These are phyloP conservation scores for Eucalyptus regnans DNA, from an alignment of 345 rosid genomes.

Conservation along the genomic window DNA sequence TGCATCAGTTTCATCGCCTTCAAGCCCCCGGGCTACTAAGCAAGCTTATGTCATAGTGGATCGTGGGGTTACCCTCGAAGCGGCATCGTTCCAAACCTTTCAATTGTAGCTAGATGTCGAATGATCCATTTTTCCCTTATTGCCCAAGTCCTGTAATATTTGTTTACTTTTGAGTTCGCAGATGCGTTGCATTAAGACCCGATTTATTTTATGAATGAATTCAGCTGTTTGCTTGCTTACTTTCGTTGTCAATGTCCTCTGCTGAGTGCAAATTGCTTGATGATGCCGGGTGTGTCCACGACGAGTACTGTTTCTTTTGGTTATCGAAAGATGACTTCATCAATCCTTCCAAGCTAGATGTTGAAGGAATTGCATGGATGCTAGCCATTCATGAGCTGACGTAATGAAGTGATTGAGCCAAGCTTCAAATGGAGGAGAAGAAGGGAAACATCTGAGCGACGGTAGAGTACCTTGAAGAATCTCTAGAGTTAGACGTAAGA, in stretches of 20 bases:
- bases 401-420: background rate
- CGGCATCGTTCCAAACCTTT: background rate
- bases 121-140: background rate
- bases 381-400: background rate
- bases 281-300: background rate
- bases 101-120: background rate
- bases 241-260: background rate
- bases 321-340: background rate
- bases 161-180: background rate
- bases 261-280: background rate
- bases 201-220: background rate
- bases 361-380: background rate
- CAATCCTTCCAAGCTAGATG: background rate
- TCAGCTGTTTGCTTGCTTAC: background rate
- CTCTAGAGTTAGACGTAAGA: background rate
- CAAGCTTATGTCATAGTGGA: background rate
- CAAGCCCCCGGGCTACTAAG: background rate
- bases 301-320: background rate
- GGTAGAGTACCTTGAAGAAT: background rate
- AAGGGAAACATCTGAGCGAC: background rate
- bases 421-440: background rate
- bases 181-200: background rate
- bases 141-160: background rate
- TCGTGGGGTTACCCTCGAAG: background rate
- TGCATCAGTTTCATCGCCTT: slow-evolving; percentile 24